Evolutionary conservation across 148 eudicot species (phyloP), one percentile per base, ranked within the genome.

Genomic region (Mesembryanthemum crystallinum): DNA sequence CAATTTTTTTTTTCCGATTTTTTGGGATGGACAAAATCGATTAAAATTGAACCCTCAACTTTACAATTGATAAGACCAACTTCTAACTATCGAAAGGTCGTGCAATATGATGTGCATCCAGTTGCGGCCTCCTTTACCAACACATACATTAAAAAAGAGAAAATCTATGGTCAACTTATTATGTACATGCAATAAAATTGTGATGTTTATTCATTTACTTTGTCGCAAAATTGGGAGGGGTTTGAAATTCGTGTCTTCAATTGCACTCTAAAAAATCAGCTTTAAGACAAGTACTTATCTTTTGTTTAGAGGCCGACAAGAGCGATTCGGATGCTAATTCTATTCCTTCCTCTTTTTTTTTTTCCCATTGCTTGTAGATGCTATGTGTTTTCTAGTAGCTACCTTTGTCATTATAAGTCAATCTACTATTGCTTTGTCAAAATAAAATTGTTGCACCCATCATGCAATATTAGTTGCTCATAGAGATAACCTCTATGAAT

Each of bases 241-340:
- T 75, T 80, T 80, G 79, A 73, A 77, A 77, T 83, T 80, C 86
- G 73, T 79, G 49, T 76, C 87, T 84, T 84, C 84, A 82, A 76
- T 39, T 72, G 76, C 83, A 84, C 84, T 82, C 85, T 84, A 69
- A 60, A 80, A 66, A 79, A 71, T 61, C 43, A 57, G 32, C 74
- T 76, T 80, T 55, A 63, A n/a, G 65, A 73, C 62, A 77, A 72
- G 14, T 47, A 45, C 49, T 64, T 55, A 76, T 72, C 78, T 20
- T 82, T 84, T 75, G 77, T 67, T 78, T 77, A 85, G 85, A 86
- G 89, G 89, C 91, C 89, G 89, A 86, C 89, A 81, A 85, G 61
- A 70, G 73, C 81, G 88, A 84, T 88, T 88, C 89, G 75, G 63
- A 88, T 86, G 86, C 86, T 80, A 82, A 21, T 55, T 65, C 60